Conservation (phyloP, 2,329 filamentous ascomycete genomes). For the Alternaria triticimaculans region DNA sequence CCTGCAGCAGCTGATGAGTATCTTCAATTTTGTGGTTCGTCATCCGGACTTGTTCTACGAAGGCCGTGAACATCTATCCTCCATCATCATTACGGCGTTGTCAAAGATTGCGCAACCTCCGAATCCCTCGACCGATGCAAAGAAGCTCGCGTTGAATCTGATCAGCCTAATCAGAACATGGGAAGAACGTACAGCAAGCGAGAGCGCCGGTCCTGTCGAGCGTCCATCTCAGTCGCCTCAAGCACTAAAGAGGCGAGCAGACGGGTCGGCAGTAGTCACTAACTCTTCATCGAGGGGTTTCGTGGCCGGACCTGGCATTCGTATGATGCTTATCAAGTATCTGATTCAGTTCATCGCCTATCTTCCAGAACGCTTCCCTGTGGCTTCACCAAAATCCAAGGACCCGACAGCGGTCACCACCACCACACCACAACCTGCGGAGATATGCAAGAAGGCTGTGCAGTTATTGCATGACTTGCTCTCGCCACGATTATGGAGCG, state of each 20-base stretch:
- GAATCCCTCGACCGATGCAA: constrained; percentile 87
- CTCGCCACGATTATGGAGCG: constrained; percentile 87
- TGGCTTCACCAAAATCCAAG: constrained; percentile 58
- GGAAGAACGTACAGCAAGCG: constrained; percentile 82
- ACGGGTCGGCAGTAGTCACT: constrained; percentile 64
- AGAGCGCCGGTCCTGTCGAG: constrained; percentile 51
- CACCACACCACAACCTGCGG: constrained; percentile 63
- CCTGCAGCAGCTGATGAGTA: constrained; percentile 92
- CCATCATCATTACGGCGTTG: constrained; percentile 85
- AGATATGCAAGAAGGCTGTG: constrained; percentile 86
- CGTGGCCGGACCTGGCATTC: constrained; percentile 60
- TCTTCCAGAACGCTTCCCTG: constrained; percentile 81
- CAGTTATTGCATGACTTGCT: constrained; percentile 82
- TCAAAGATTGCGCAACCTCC: constrained; percentile 85
- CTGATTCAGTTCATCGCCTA: constrained; percentile 94
- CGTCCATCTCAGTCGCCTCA: constrained; percentile 72
- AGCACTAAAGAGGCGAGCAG: constrained; percentile 74
- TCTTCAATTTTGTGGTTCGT: constrained; percentile 94
- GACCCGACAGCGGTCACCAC: constrained; percentile 39
- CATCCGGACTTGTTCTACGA: constrained; percentile 96
- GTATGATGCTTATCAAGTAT: constrained; percentile 89
- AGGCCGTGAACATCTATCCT: constrained; percentile 86
- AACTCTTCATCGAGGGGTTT: constrained; percentile 58
- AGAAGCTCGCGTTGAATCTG: constrained; percentile 87
- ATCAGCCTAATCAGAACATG: constrained; percentile 91